Evolutionary conservation across 345 rosid species (phyloP).

Genomic region (Eucalyptus albens): DNA sequence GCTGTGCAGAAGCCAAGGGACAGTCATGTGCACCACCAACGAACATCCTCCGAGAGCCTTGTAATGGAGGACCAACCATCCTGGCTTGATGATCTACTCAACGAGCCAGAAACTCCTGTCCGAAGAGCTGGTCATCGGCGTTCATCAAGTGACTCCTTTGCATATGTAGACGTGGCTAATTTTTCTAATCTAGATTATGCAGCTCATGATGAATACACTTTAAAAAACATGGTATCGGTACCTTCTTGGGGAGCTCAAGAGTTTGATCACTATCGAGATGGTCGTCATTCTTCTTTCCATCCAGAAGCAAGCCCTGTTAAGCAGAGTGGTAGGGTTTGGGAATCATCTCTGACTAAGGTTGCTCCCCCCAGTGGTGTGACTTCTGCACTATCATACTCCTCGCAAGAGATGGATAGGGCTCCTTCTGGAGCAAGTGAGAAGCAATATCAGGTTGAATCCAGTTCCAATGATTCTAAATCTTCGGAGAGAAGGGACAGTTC

Average conservation of each 20-base stretch:
- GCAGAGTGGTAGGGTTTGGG: conserved; percentile 44
- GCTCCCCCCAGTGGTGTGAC: conserved; percentile 34
- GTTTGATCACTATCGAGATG: conserved; percentile 40
- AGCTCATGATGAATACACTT: conserved; percentile 49
- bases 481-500: conserved; percentile 45
- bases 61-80: conserved; percentile 90
- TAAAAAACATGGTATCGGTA: conserved; percentile 18
- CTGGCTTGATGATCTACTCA: conserved; percentile 99
- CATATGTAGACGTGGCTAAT: conserved; percentile 62
- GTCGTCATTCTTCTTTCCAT: conserved; percentile 27
- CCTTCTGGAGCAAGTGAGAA: conserved; percentile 29
- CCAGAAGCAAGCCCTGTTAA: conserved; percentile 31
- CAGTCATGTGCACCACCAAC: conserved; percentile 52
- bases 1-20: conserved; percentile 57
- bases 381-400: conserved; percentile 29
- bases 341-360: conserved; percentile 23
- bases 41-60: conserved; percentile 88
- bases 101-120: conserved; percentile 93
- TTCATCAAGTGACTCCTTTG: conserved; percentile 95
- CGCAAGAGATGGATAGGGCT: conserved; percentile 40
- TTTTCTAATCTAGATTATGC: conserved; percentile 43
- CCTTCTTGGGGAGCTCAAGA: conserved; percentile 65
- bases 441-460: conserved; percentile 43
- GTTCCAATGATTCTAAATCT: conserved; percentile 38
- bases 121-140: conserved; percentile 90